Base-by-base conservation (phyloP, 257 asterid species). In the Linderniella brevidens region DNA sequence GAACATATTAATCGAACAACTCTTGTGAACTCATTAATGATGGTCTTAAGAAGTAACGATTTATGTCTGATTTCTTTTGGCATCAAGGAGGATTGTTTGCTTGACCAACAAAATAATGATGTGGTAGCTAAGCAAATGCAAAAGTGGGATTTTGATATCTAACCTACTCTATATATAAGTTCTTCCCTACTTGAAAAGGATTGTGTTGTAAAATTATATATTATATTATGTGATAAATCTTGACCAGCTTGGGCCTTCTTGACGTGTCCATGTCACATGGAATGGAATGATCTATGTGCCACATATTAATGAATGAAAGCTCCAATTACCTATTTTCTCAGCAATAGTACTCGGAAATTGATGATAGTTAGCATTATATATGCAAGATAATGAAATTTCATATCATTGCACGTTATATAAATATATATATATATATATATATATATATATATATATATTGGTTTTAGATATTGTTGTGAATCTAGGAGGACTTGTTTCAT, bases 251-350 rank as follows among this genome's bases (percentile, higher is more conserved):
- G n/a, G n/a, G n/a, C n/a, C n/a, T n/a, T n/a, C 46, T 51, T 19
- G 10, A 47, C 49, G 54, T 46, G 32, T 37, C 36, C 13, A 11
- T 46, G 17, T 17, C 71, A 69, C 72, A 61, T 65, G 72, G 59
- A 19, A 11, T 19, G 50, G n/a, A n/a, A 16, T 25, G 32, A 25
- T 25, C 32, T 25, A 25, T 42, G 45, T 37, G 46, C 62, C 11
- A 44, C 47, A 18, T 55, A 45, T 13, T 60, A 38, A 58, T 50
- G 35, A 32, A 53, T 65, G 76, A 69, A 37, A 61, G 76, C 72
- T 61, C 72, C 72, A 61, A 61, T 1, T 65, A 65, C 69, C 72
- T 50, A 53, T 41, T 41, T 46, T 61, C 60, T n/a, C 64, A 44
- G 58, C 62, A 43, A 29, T 10, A 37, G 17, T 45, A 52, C 39